Percentiles rank a stretch among this genome's conserved stretches.
Evolutionary conservation across 148 eudicot genomes (phyloP).

Genomic region (Chenopodium album): DNA sequence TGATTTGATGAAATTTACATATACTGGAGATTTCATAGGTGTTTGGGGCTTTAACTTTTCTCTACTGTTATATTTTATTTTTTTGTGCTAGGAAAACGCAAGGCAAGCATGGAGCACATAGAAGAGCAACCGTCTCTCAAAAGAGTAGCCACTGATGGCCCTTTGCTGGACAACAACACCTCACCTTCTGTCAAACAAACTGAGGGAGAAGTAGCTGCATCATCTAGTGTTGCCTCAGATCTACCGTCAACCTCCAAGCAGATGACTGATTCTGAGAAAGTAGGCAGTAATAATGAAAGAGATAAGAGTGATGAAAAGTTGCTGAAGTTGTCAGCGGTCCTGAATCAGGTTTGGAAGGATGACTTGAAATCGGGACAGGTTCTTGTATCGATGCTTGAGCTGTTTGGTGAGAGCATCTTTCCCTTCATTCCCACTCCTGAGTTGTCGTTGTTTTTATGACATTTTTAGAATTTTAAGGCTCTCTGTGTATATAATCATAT

Average conservation of each 20-base stretch:
- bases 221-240: constrained; percentile 26
- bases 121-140: constrained; percentile 53
- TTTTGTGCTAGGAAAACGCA: constrained; percentile 51
- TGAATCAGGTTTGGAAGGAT: constrained; percentile 68
- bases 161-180: constrained; percentile 30
- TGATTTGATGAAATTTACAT: background rate
- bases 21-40: background rate
- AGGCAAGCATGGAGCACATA: constrained; percentile 36
- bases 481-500: background rate
- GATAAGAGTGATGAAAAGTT: constrained; percentile 22
- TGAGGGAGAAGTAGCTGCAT: constrained; percentile 23
- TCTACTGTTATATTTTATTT: constrained; percentile 3
- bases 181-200: constrained; percentile 30
- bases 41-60: background rate
- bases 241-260: constrained; percentile 33
- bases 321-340: constrained; percentile 38
- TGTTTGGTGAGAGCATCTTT: constrained; percentile 62
- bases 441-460: constrained; percentile 52
- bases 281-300: constrained; percentile 17
- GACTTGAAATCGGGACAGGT: constrained; percentile 64
- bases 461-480: background rate
- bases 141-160: constrained; percentile 46
- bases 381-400: constrained; percentile 44
- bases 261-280: constrained; percentile 7
- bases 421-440: constrained; percentile 63